Base-by-base conservation (phyloP, 1,284 basidiomycete species). In the Sanguinoderma infundibulare region DNA sequence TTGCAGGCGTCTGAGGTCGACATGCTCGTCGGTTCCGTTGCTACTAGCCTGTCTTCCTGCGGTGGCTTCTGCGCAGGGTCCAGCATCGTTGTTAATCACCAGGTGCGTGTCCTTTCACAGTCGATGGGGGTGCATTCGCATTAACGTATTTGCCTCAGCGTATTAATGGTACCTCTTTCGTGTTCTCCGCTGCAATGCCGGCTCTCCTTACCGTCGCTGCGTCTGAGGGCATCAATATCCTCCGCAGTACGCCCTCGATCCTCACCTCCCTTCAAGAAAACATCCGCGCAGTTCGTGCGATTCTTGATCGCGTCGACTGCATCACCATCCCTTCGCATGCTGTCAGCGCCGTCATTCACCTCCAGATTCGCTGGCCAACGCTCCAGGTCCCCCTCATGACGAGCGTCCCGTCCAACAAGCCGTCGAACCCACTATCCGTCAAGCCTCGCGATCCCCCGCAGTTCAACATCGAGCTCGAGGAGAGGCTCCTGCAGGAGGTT, bases 21-120 rank as follows among this genome's bases (percentile, higher is more conserved):
- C 74, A 91, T 94, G 84, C 80, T 94, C 20, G 78, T 92, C 6
- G 98, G 96, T 3, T 96, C 94, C 32, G 86, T 96, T 68, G 92
- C 96, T 0, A 95, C 87, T 55, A 90, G 92, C 17, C 86, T 99
- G 34, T 89, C 87, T 61, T 86, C 96, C 2, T 85, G 85, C 1
- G 98, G 98, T 53, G 98, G 97, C 6, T 99, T 99, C 84, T 98
- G 97, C 73, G 95, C 95, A 1, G 97, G 97, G 34, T 92, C 93
- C 3, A 77, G 80, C 20, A 85, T 90, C 51, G 93, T 98, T 42
- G 88, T 95, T 30, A 87, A 92, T 64, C 98, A 99, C 74, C 96
- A 95, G 82, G 91, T 90, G 72, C 5, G 72, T 24, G 49, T 44
- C n/a, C 15, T 22, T 7, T 22, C 10, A 39, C 15, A 15, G 20